Base-by-base conservation (phyloP, 192 early-diverging fungal species). In the Coemansia sp. region DNA sequence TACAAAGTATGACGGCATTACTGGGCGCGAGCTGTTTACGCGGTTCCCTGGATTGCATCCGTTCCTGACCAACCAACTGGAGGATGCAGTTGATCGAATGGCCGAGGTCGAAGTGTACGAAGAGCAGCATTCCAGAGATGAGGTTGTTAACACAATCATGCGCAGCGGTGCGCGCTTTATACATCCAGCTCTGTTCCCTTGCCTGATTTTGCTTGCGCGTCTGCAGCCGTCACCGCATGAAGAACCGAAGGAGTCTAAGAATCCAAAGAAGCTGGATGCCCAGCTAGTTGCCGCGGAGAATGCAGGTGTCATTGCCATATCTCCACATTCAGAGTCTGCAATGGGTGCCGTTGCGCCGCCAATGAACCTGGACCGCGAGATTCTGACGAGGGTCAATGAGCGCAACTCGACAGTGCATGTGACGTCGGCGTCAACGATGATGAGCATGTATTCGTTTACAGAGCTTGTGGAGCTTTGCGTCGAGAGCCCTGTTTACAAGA, bases 181-280 rank as follows among this genome's bases (percentile, higher is more conserved):
- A 40, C 93, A 95, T 71, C 94, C 95, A 9, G 89, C 90, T 8
- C 82, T 98, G 10, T 98, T 93, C 83, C 95, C 96, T 16, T 89
- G 96, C 46, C 76, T 98, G 67, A 91, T 93, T 3, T 82, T 98
- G 16, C 79, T 98, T 38, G 90, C 95, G 19, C 81, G 94, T 45
- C 74, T 94, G 59, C 90, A 91, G 66, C 90, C 91, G 12, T 87
- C 89, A 55, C 72, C 76, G 1, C 59, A 86, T 11, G 87, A 90
- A 19, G 43, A 59, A 16, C 57, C 39, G n/a, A 59, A 41, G 57
- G 51, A 54, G 20, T 14, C 37, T 11, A 38, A 16, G 57, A 38
- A 2, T 4, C 9, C 57, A 5, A 59, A 16, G 41, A 41, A 43
- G 53, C 7, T 39, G 14, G 19, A 55, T 62, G 49, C 13, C 14